Evolutionary conservation across 2,329 filamentous ascomycete species (phyloP), one percentile per base, ranked within the genome.

Genomic region (Claviceps lovelessii): DNA sequence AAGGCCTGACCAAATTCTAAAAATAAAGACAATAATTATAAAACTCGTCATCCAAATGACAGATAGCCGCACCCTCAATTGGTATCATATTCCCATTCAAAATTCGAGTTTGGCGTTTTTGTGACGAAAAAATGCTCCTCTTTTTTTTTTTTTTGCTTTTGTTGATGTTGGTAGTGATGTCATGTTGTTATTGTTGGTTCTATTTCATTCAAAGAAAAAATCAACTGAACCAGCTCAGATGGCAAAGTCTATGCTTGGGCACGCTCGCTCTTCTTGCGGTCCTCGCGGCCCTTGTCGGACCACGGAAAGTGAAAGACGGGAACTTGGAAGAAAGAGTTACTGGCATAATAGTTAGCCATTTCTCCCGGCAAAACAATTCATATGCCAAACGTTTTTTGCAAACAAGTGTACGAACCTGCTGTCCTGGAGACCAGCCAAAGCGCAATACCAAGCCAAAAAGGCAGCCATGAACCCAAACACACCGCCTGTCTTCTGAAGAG

Each of bases 291-390:
- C 72, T 85, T 86, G 63, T 86, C 85, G 42, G 87, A 91, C 91
- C 91, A 96, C 54, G 90, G 91, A 78, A 96, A 94, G 77, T 95
- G 90, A 63, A 86, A 84, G 59, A 96, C 90, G 52, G 90, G 91
- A 58, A 95, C 82, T 69, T 93, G 78, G 77, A 95, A 93, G 83
- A 95, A 95, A 33, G 80, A 84, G 72, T 84, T 84, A 76, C 88
- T 93, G 35, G 9, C 19, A 42, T 8, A 5, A 33, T 19, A 8
- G 4, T 46, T 41, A 46, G 31, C 51, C 48, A 50, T 39, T 1
- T 29, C 31, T 17, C 10, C 28, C 4, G 13, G n/a, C 17, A 8
- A 45, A 15, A n/a, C 19, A 17, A n/a, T 29, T n/a, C 15, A 42
- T n/a, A 5, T n/a, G 17, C 19, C 9, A 23, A 23, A 23, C 23